phyloP scores from a whole-genome alignment of 345 rosid genomes.

The Eucalyptus sp. region DNA sequence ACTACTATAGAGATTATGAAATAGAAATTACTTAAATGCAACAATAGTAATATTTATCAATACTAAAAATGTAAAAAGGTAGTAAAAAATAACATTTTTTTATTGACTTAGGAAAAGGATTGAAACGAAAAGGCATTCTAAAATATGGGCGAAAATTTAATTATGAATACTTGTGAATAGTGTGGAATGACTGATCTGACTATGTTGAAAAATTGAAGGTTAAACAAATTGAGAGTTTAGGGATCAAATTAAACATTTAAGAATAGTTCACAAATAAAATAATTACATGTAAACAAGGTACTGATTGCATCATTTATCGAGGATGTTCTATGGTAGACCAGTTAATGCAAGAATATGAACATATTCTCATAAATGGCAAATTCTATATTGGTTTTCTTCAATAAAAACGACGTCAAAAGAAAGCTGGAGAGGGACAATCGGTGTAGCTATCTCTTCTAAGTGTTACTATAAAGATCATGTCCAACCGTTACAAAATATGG shows the following conservation, averaged over 20 bases:
- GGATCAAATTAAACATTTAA: background rate
- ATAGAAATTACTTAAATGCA: background rate
- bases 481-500: background rate
- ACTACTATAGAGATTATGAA: background rate
- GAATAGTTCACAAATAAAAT: background rate
- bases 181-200: background rate
- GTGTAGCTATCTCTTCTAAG: background rate
- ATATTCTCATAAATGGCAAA: background rate
- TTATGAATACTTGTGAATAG: background rate
- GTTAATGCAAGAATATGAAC: background rate
- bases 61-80: background rate
- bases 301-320: background rate
- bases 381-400: background rate
- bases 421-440: background rate
- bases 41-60: background rate
- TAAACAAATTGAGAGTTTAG: background rate
- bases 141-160: background rate
- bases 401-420: background rate
- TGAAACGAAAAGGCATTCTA: background rate
- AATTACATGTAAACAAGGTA: background rate
- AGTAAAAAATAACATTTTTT: background rate
- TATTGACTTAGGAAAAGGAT: background rate
- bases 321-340: background rate
- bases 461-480: background rate
- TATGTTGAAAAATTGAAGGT: background rate